Percentiles rank a stretch among this genome's conserved stretches.
These are phyloP conservation scores for Penicillium maclennaniae DNA, from an alignment of 495 filamentous ascomycete genomes.

Conservation along the genomic window DNA sequence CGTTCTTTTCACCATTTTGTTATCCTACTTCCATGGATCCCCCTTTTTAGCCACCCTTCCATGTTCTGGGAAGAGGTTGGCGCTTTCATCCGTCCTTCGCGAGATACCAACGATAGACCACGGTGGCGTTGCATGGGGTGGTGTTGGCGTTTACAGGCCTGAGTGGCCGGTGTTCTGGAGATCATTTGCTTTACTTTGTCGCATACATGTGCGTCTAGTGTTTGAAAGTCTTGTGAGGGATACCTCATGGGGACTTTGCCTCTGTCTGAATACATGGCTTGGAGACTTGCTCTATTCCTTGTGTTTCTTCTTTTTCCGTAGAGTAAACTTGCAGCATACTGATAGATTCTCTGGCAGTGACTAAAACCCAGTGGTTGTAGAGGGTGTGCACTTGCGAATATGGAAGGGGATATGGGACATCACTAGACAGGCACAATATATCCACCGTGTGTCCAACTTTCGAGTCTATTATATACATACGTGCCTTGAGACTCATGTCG, in stretches of 20 bases:
- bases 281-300: neutral
- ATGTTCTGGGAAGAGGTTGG: neutral
- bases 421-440: too few species aligned
- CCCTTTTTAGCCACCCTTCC: slow-evolving; percentile 1
- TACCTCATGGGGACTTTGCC: neutral
- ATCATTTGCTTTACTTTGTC: neutral
- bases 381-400: too few species aligned
- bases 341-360: too few species aligned
- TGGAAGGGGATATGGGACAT: too few species aligned
- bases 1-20: slow-evolving; percentile 1
- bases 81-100: slow-evolving; percentile 15
- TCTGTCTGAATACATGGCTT: neutral
- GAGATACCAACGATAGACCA: slow-evolving; percentile 47
- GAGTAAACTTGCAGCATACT: too few species aligned
- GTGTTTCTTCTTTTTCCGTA: neutral
- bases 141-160: slow-evolving; percentile 26
- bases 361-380: too few species aligned
- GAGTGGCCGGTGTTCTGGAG: neutral
- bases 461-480: too few species aligned
- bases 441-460: too few species aligned
- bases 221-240: neutral
- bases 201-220: neutral
- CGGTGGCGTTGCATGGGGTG: slow-evolving; percentile 26
- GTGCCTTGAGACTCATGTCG: too few species aligned
- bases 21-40: neutral